Conservation (phyloP, 371 early-diverging fungal species). For the Racocetra persica region DNA sequence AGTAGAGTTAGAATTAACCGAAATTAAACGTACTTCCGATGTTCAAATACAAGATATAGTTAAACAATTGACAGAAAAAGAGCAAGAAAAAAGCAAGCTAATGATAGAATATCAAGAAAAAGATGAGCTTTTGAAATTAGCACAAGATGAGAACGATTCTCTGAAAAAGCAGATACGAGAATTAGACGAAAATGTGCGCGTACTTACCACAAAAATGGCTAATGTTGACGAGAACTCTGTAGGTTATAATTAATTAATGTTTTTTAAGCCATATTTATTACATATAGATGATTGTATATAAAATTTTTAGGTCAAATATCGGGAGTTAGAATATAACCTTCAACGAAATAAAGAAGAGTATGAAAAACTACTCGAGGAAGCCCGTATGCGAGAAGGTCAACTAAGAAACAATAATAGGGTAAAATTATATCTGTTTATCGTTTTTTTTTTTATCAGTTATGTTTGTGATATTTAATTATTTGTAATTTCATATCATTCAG, state of each 20-base stretch:
- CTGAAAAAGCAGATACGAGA: slow-evolving; percentile 50
- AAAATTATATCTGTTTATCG: slow-evolving; percentile 6
- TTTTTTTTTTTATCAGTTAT: background rate
- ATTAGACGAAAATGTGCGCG: slow-evolving; percentile 43
- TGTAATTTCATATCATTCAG: slow-evolving; percentile 42
- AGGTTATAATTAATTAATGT: background rate
- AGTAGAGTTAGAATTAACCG: slow-evolving; percentile 43
- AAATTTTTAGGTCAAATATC: slow-evolving; percentile 39
- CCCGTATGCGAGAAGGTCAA: slow-evolving; percentile 63
- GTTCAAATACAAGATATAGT: slow-evolving; percentile 17
- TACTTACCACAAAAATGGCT: slow-evolving; percentile 49
- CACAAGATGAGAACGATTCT: slow-evolving; percentile 50
- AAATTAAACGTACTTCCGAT: background rate
- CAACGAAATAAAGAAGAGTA: slow-evolving; percentile 47
- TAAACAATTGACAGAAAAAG: slow-evolving; percentile 16
- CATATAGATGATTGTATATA: background rate
- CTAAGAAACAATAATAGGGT: slow-evolving; percentile 68
- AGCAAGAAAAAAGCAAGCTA: slow-evolving; percentile 46
- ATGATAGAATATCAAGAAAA: slow-evolving; percentile 49
- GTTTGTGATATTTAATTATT: background rate
- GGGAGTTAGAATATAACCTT: slow-evolving; percentile 28
- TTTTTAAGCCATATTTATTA: background rate
- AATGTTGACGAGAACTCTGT: slow-evolving; percentile 44
- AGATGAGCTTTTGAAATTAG: slow-evolving; percentile 46
- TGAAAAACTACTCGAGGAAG: slow-evolving; percentile 59